Evolutionary conservation across 2,329 filamentous ascomycete species (phyloP).

Genomic region (Aquanectria penicillioides): DNA sequence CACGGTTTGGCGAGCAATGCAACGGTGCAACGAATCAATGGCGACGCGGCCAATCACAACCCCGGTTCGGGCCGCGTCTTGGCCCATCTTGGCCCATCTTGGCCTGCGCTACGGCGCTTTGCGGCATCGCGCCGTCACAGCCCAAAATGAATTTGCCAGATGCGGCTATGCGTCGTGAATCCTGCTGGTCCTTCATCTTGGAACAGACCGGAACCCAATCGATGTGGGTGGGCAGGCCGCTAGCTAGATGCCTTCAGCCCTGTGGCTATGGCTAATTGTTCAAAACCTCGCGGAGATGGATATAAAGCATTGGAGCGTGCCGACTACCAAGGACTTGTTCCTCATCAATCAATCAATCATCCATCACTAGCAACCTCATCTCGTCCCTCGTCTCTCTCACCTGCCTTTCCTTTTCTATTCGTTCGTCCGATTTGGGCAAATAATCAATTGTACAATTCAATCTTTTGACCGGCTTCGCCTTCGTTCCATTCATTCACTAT

Average conservation of each 20-base stretch:
- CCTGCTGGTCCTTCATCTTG: background rate
- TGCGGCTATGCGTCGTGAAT: background rate
- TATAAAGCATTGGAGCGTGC: constrained; percentile 7
- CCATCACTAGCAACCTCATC: no score
- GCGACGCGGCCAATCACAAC: constrained; percentile 27
- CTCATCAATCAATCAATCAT: background rate
- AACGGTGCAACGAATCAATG: background rate
- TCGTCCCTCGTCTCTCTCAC: no score
- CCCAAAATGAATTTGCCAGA: no score
- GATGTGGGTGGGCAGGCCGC: no score
- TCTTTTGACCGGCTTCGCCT: no score
- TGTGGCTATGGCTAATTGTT: background rate
- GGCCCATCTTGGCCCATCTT: background rate
- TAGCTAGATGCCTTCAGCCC: background rate
- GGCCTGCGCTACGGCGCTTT: background rate
- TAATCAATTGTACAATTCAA: background rate
- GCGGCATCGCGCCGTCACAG: constrained; percentile 16
- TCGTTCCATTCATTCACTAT: background rate
- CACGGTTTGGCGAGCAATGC: constrained; percentile 9
- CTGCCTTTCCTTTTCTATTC: background rate
- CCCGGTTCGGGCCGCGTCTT: background rate
- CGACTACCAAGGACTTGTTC: background rate
- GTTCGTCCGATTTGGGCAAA: background rate
- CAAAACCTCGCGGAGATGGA: background rate
- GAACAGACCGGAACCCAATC: no score